Evolutionary conservation across 2,329 filamentous ascomycete species (phyloP).

Genomic region (Raffaelea arxii): DNA sequence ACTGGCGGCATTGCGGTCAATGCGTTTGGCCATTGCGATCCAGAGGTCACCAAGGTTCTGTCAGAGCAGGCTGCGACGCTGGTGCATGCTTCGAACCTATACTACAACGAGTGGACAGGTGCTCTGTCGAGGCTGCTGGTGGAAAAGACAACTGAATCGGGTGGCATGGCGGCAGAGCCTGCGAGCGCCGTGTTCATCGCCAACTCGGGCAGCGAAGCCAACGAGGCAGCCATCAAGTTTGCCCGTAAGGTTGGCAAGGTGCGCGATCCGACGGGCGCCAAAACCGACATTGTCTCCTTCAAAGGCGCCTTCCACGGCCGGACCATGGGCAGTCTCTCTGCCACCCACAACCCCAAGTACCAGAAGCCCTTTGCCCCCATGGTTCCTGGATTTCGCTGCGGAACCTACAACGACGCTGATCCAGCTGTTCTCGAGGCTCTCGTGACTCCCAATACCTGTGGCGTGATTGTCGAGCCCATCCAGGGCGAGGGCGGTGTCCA

Average conservation of each 20-base stretch:
- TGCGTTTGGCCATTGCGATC: slow-evolving; percentile 81
- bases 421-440: slow-evolving; percentile 59
- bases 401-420: slow-evolving; percentile 79
- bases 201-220: slow-evolving; percentile 94
- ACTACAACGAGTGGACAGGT: slow-evolving; percentile 94
- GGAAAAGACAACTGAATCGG: slow-evolving; percentile 67
- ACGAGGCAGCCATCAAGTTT: slow-evolving; percentile 97
- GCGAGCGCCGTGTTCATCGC: slow-evolving; percentile 79
- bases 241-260: slow-evolving; percentile 82
- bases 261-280: slow-evolving; percentile 58
- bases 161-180: slow-evolving; percentile 55
- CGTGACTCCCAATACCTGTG: slow-evolving; percentile 79
- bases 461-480: slow-evolving; percentile 92
- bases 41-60: slow-evolving; percentile 64
- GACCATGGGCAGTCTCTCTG: slow-evolving; percentile 91
- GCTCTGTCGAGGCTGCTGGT: slow-evolving; percentile 78
- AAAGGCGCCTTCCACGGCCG: slow-evolving; percentile 88
- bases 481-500: slow-evolving; percentile 94
- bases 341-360: slow-evolving; percentile 96
- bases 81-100: slow-evolving; percentile 89
- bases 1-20: slow-evolving; percentile 96
- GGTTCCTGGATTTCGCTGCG: slow-evolving; percentile 86
- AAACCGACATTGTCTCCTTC: slow-evolving; percentile 85
- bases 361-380: slow-evolving; percentile 91
- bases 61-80: slow-evolving; percentile 58